phyloP scores from a whole-genome alignment of 2,329 filamentous ascomycete species.

The Scedosporium boydii region DNA sequence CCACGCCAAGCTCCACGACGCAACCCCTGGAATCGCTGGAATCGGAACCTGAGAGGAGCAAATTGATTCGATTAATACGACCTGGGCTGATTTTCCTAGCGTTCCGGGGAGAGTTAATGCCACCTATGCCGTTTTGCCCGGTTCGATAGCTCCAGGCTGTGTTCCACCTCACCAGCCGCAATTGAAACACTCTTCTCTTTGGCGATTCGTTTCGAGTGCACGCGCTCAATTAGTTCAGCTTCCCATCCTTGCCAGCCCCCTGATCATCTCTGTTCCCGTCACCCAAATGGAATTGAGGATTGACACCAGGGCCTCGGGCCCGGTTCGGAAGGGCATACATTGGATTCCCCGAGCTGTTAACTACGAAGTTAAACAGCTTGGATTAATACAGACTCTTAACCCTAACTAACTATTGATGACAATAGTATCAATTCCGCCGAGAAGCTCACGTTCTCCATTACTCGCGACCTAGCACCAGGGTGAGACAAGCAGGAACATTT shows the following conservation, averaged over 20 bases:
- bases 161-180: background rate
- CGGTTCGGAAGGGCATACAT: no score
- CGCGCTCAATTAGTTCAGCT: background rate
- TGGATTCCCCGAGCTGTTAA: no score
- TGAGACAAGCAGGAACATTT: no score
- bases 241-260: background rate
- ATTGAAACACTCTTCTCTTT: background rate
- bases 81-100: background rate
- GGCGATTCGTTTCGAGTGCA: background rate
- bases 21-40: background rate
- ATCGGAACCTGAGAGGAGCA: background rate
- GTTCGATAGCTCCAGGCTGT: background rate
- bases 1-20: background rate
- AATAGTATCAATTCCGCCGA: no score
- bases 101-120: slow-evolving; percentile 3
- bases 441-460: no score
- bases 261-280: background rate
- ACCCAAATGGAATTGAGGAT: no score
- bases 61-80: background rate
- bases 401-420: no score
- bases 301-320: no score
- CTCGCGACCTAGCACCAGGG: no score
- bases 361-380: no score
- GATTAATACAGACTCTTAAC: no score
- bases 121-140: slow-evolving; percentile 2